phyloP scores from a whole-genome alignment of 1,284 basidiomycete species.

The Apiotrichum gamsii region DNA sequence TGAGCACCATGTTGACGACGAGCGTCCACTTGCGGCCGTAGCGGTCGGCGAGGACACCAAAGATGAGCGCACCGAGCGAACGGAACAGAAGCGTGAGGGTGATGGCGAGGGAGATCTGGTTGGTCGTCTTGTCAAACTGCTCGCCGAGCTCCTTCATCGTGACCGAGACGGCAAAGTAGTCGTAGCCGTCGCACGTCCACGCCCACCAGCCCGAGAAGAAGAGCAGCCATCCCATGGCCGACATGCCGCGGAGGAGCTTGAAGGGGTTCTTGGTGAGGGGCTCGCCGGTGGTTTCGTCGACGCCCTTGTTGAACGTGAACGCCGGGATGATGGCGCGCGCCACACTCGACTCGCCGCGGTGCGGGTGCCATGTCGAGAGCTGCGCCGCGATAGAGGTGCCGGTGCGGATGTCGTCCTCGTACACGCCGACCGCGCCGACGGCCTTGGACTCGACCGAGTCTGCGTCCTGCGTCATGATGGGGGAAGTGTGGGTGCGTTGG shows the following conservation, averaged over 20 bases:
- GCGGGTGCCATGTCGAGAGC: conserved; percentile 36
- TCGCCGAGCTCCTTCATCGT: conserved; percentile 53
- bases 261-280: conserved; percentile 39
- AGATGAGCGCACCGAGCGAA: conserved; percentile 77
- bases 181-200: conserved; percentile 52
- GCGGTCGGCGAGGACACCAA: conserved; percentile 69
- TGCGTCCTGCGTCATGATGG: no score
- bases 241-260: conserved; percentile 43
- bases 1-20: conserved; percentile 66
- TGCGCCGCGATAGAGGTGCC: conserved; percentile 10
- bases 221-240: conserved; percentile 51
- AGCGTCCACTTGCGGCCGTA: conserved; percentile 92
- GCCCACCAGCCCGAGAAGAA: conserved; percentile 56
- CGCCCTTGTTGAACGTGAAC: not conserved
- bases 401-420: no score
- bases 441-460: no score
- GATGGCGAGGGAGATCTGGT: conserved; percentile 61
- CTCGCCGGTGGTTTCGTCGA: not conserved
- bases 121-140: conserved; percentile 34
- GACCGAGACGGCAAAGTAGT: conserved; percentile 16
- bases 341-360: conserved; percentile 30
- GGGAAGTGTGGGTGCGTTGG: no score
- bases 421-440: no score
- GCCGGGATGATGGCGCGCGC: conserved; percentile 26
- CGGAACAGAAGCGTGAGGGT: conserved; percentile 90